Base-by-base conservation (phyloP, 768 basidiomycete genomes). In the Leccinum incarnatum region DNA sequence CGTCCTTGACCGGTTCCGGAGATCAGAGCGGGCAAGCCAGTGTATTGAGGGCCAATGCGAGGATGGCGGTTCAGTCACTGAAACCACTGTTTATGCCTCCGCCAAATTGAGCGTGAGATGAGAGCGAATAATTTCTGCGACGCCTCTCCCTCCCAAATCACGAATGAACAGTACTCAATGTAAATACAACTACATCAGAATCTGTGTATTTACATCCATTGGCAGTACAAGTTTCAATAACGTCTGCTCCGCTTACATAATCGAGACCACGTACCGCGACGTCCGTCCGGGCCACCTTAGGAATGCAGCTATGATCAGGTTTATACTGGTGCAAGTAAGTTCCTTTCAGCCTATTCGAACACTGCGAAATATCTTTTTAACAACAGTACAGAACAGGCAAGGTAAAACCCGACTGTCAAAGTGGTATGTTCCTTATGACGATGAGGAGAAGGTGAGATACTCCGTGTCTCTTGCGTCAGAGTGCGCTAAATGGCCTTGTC, bases 341-440 rank as follows among this genome's bases (percentile, higher is more conserved):
- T 78, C 54, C 4, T 23, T 54, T 23, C 48, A 19, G 4, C 29
- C 46, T n/a, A 14, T 58, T 32, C 10, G 46, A 4, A 65, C 12
- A 8, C 6, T 25, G 3, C 19, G 42, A 19, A 19, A 45, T 17
- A 23, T 51, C 6, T 50, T 47, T 62, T 50, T 54, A 25, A 55
- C 40, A 21, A 34, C 8, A 51, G 11, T 21, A 32, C 47, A 98
- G 95, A 98, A 98, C 72, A 87, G 96, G 42, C 97, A 99, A 78
- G 97, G 97, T 17, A 99, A 99, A 78, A 98, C 96, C 3, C 82
- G 97, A 56, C 74, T 98, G 52, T 95, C 93, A 10, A 98, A 98
- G 75, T 99, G 96, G 96, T 98, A 98, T 78, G 93, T 93, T 27
- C 97, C 97, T 1, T 98, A 95, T 65, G 95, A 98, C 66, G 97